Evolutionary conservation across 192 early-diverging fungal genomes (phyloP).

Genomic region (Linnemannia schmuckeri): DNA sequence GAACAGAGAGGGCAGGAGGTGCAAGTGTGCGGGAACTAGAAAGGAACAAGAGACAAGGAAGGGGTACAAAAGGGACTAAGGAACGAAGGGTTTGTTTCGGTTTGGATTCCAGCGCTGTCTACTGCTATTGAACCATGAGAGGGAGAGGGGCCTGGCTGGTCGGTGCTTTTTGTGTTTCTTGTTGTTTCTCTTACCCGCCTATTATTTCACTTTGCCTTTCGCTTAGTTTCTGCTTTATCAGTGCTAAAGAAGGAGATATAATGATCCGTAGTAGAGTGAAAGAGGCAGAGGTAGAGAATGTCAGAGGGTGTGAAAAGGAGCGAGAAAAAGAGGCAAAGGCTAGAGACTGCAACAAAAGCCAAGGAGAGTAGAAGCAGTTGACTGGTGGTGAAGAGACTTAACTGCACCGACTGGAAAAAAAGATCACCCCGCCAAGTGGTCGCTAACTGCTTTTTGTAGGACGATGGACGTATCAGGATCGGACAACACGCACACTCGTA

Average conservation of each 20-base stretch:
- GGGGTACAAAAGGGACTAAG: not conserved
- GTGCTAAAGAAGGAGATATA: no score
- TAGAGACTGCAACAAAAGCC: not conserved
- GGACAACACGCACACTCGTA: not conserved
- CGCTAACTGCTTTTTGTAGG: not conserved
- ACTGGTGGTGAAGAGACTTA: not conserved
- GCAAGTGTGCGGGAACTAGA: not conserved
- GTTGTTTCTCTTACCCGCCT: no score
- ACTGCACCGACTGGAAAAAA: not conserved
- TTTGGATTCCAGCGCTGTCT: not conserved
- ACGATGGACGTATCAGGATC: not conserved
- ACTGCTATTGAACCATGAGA: no score
- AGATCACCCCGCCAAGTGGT: not conserved
- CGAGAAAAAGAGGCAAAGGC: not conserved
- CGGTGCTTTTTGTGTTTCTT: no score
- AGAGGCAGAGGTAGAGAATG: no score
- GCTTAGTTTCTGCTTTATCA: no score
- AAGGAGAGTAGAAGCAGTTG: not conserved
- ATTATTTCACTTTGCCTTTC: not conserved
- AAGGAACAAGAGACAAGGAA: not conserved
- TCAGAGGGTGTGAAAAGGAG: no score
- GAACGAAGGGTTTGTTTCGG: not conserved
- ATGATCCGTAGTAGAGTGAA: no score
- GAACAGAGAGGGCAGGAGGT: not conserved
- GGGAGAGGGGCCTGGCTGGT: no score